Evolutionary conservation across 129 eudicot genomes (phyloP), one percentile per base, ranked within the genome.

Genomic region (Oenanthe sinensis): DNA sequence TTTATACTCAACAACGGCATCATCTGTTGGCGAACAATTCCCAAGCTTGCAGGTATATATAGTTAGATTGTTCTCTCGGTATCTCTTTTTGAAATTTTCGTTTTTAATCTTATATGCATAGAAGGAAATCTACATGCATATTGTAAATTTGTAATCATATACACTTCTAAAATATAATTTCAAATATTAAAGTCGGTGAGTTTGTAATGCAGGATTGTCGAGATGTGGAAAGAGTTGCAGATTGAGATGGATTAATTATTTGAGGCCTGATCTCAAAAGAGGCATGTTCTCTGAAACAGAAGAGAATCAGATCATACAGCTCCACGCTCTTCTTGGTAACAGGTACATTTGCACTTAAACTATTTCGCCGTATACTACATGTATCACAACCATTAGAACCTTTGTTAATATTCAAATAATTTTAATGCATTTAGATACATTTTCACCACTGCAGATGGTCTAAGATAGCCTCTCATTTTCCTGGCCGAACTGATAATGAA

Each of bases 221-320:
- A 87, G 97, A 79, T 92, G 96, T 40, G 97, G 97, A 42, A 92
- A 92, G 83, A 92, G 97, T 74, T 92, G 97, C 81, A 81, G 97
- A 77, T 80, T 92, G 36, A 82, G 97, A 82, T 92, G 97, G 97
- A 85, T 90, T 42, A 92, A 92, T 84, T 92, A 92, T 83, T 81
- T 92, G 54, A 87, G 96, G 76, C 97, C 97, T 12, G 95, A 90
- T 75, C 87, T 92, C 30, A 92, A 90, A 84, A 86, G 97, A 88
- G 97, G 96, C 67, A 87, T 81, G 24, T 55, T 92, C 2, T 81
- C 97, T 0, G 91, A 90, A 85, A 52, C 46, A 0, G 97, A 92
- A 74, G 97, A 90, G 87, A 80, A 90, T 60, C 91, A 85, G 48
- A 90, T 92, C 52, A 88, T 92, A 36, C 83, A 90, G 60, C 96